Evolutionary conservation across 805 yeast species (phyloP).

Genomic region (Teunomyces stri): DNA sequence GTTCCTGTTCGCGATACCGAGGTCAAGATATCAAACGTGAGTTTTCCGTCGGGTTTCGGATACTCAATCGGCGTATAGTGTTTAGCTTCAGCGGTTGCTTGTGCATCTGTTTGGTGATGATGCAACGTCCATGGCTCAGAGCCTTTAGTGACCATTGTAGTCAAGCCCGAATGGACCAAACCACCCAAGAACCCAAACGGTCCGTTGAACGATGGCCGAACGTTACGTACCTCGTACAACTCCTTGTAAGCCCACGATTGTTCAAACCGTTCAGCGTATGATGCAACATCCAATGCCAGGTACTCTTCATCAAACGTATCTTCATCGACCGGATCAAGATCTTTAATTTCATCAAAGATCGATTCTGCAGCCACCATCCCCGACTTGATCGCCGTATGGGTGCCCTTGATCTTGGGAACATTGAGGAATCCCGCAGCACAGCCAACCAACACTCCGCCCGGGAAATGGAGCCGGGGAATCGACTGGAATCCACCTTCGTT

Average conservation of each 20-base stretch:
- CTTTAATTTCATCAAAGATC: conserved; percentile 48
- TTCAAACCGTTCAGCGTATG: conserved; percentile 64
- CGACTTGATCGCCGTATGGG: conserved; percentile 95
- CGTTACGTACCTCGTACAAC: conserved; percentile 78
- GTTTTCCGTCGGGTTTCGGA: conserved; percentile 93
- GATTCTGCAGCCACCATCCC: conserved; percentile 94
- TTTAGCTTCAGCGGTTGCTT: conserved; percentile 64
- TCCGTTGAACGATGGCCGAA: conserved; percentile 85
- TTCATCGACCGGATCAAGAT: conserved; percentile 47
- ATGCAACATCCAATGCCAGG: conserved; percentile 42
- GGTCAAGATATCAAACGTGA: conserved; percentile 88
- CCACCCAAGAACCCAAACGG: conserved; percentile 82
- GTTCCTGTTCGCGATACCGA: conserved; percentile 98
- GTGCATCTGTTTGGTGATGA: conserved; percentile 69
- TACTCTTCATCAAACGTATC: conserved; percentile 37
- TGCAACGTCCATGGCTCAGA: conserved; percentile 83
- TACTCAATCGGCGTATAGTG: conserved; percentile 72
- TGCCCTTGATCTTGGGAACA: conserved; percentile 96
- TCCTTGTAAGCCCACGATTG: conserved; percentile 87
- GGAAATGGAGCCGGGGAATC: conserved; percentile 85
- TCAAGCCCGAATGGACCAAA: conserved; percentile 76
- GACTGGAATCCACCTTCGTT: conserved; percentile 97
- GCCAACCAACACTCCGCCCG: conserved; percentile 95
- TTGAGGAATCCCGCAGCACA: conserved; percentile 96
- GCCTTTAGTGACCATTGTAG: conserved; percentile 77